phyloP scores from a whole-genome alignment of 805 yeast species.

The Yamadazyma philogaea region DNA sequence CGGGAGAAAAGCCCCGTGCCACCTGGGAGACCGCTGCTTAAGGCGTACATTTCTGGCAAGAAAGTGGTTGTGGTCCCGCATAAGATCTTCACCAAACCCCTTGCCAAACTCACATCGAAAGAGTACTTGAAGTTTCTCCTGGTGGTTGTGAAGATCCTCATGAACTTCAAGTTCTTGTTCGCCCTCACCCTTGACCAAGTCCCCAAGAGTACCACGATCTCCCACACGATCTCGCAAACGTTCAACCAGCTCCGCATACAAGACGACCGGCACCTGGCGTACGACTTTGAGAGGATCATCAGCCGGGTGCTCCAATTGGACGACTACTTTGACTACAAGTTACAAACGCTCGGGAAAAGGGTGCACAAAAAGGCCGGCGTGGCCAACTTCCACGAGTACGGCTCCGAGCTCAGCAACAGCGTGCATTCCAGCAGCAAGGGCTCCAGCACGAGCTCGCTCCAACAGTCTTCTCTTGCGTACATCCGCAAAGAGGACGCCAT shows the following conservation, averaged over 20 bases:
- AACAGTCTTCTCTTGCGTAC: constrained; percentile 4
- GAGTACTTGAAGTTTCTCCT: constrained; percentile 37
- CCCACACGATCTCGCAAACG: constrained; percentile 9
- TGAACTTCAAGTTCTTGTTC: constrained; percentile 32
- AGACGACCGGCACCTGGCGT: constrained; percentile 9
- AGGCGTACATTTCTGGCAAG: constrained; percentile 14
- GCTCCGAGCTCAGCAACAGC: neutral
- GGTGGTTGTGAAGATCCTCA: constrained; percentile 34
- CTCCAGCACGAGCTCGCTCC: constrained; percentile 4
- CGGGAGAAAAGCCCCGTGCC: neutral
- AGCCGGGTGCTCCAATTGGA: constrained; percentile 15
- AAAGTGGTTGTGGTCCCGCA: constrained; percentile 39
- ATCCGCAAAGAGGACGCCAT: constrained; percentile 1
- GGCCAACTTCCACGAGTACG: neutral
- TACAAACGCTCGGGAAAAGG: constrained; percentile 1
- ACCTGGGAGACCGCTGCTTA: constrained; percentile 1
- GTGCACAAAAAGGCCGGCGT: constrained; percentile 1
- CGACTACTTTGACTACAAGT: constrained; percentile 14
- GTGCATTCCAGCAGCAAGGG: neutral
- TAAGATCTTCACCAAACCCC: constrained; percentile 39
- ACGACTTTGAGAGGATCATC: constrained; percentile 21
- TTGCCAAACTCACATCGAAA: constrained; percentile 32
- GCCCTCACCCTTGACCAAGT: constrained; percentile 11
- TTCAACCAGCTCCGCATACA: constrained; percentile 11
- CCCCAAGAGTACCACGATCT: constrained; percentile 9